A percentile compares a stretch with the other conserved stretches of the same genome.
Conservation (phyloP, 148 eudicot species). For the Suaeda aralocaspica region DNA sequence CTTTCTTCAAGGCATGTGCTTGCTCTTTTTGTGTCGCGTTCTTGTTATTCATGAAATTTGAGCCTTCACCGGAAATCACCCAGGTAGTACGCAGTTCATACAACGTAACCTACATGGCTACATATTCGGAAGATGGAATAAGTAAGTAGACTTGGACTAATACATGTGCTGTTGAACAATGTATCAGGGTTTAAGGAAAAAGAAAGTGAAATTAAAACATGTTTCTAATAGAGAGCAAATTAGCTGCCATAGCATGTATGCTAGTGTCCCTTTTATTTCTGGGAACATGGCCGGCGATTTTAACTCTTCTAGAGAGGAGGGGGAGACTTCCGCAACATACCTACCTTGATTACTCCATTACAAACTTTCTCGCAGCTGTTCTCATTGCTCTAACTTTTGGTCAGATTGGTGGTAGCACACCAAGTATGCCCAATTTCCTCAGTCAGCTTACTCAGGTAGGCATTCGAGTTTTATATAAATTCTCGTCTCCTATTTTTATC, state of each 20-base stretch:
- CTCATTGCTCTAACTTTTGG: constrained; percentile 79
- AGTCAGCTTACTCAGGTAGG: constrained; percentile 84
- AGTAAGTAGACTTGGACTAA: too few species aligned
- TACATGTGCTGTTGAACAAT: too few species aligned
- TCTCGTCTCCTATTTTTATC: too few species aligned
- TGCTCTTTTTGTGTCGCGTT: too few species aligned
- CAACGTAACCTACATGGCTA: too few species aligned
- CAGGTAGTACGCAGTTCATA: too few species aligned
- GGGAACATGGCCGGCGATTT: constrained; percentile 91
- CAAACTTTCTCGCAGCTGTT: constrained; percentile 77
- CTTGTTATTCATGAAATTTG: too few species aligned
- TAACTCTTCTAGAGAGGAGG: constrained; percentile 69
- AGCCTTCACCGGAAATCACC: too few species aligned
- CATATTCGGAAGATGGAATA: too few species aligned
- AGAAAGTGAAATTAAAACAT: constrained; percentile 11
- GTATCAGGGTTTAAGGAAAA: constrained; percentile 12
- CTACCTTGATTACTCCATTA: constrained; percentile 80
- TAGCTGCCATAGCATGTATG: constrained; percentile 33
- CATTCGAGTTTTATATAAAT: too few species aligned
- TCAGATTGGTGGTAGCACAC: constrained; percentile 54
- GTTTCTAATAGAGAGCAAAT: constrained; percentile 37
- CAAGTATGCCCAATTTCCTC: constrained; percentile 59
- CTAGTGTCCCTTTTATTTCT: constrained; percentile 42
- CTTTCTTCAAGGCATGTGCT: too few species aligned
- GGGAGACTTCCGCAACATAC: constrained; percentile 94